phyloP scores from a whole-genome alignment of 768 basidiomycete genomes.

The Leccinum boreale region DNA sequence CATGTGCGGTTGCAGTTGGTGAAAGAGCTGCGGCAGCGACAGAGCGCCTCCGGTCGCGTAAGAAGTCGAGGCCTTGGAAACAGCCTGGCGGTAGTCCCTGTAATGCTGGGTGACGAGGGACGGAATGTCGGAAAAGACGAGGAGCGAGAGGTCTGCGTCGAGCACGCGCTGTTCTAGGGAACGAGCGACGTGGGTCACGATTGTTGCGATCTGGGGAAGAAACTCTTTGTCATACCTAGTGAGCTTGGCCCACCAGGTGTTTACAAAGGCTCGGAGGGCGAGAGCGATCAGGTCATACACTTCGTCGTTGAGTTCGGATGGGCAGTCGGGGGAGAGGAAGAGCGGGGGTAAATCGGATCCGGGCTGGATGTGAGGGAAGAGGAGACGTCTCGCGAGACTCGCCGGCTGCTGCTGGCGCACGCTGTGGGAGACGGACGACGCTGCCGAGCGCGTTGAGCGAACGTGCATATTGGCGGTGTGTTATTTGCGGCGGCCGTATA shows the following conservation, averaged over 20 bases:
- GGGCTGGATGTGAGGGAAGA: conserved; percentile 53
- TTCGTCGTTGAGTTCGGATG: conserved; percentile 53
- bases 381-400: conserved; percentile 53
- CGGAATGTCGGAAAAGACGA: conserved; percentile 64
- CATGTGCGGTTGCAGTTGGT: conserved; percentile 81
- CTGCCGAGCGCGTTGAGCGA: conserved; percentile 21
- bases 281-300: conserved; percentile 77
- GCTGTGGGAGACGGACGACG: conserved; percentile 21
- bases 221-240: conserved; percentile 82
- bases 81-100: conserved; percentile 70
- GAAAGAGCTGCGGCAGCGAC: conserved; percentile 66
- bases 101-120: conserved; percentile 71
- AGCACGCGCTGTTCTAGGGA: conserved; percentile 56
- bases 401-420: conserved; percentile 27
- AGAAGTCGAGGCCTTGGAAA: conserved; percentile 57
- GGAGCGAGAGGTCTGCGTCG: conserved; percentile 52
- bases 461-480: background rate
- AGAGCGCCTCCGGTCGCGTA: conserved; percentile 68
- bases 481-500: conserved; percentile 12
- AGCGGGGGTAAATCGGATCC: conserved; percentile 50
- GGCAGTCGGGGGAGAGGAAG: conserved; percentile 41
- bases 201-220: conserved; percentile 62
- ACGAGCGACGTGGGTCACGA: conserved; percentile 57
- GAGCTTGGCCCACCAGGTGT: conserved; percentile 84
- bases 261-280: conserved; percentile 71